Evolutionary conservation across 306 rosid species (phyloP).

Genomic region (Vigna hirtella): DNA sequence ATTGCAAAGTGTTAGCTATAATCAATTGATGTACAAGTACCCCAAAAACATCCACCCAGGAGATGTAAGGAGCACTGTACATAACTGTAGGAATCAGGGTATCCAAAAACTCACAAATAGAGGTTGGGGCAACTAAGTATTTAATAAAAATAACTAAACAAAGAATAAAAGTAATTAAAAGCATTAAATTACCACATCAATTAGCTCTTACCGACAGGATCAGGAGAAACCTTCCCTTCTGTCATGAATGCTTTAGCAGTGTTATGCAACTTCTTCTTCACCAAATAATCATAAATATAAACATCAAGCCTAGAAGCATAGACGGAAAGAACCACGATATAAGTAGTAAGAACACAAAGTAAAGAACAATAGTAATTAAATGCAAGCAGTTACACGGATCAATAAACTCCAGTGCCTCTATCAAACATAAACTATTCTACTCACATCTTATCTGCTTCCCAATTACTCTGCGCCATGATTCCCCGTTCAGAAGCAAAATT

Average conservation of each 20-base stretch:
- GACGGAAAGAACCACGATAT: not conserved
- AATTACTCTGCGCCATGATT: constrained; percentile 88
- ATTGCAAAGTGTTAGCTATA: constrained; percentile 35
- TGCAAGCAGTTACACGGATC: not conserved
- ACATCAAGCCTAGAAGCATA: constrained; percentile 85
- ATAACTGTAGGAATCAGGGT: constrained; percentile 9
- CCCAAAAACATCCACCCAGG: constrained; percentile 3
- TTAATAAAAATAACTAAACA: constrained; percentile 23
- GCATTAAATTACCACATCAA: constrained; percentile 9
- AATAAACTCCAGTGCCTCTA: not conserved
- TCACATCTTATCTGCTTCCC: constrained; percentile 99
- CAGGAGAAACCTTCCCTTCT: constrained; percentile 95
- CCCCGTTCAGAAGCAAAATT: constrained; percentile 38
- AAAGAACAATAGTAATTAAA: constrained; percentile 13
- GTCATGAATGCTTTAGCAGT: constrained; percentile 96
- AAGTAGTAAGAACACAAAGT: not conserved
- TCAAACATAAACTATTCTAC: constrained; percentile 24
- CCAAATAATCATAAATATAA: constrained; percentile 87
- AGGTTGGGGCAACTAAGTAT: constrained; percentile 14
- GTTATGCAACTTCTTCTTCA: constrained; percentile 87
- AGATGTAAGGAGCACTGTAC: constrained; percentile 10
- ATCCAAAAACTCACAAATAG: constrained; percentile 36
- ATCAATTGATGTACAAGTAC: constrained; percentile 11
- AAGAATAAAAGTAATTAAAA: not conserved
- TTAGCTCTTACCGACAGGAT: constrained; percentile 84